phyloP scores from a whole-genome alignment of 78 protist genomes.

The Chrysochromulina parva region DNA sequence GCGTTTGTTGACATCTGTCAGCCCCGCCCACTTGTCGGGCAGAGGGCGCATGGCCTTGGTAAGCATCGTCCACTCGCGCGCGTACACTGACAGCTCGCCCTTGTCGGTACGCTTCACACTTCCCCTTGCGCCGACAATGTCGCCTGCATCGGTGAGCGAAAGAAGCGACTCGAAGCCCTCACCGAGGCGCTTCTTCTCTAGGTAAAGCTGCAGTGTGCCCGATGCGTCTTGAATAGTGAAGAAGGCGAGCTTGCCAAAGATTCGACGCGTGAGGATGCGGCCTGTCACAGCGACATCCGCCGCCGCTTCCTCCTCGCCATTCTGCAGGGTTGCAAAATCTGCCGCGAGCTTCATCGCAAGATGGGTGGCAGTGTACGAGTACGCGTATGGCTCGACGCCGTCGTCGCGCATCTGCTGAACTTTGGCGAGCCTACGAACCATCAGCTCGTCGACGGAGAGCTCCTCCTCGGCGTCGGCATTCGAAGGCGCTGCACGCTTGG shows the following conservation, averaged over 20 bases:
- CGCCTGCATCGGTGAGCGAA: conserved; percentile 12
- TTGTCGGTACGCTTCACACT: conserved; percentile 50
- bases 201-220: conserved; percentile 34
- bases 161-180: neutral
- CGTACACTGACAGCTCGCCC: conserved; percentile 47
- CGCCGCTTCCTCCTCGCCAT: neutral
- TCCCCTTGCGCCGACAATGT: conserved; percentile 63
- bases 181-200: conserved; percentile 23
- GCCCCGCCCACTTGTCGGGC: conserved; percentile 51
- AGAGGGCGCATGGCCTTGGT: conserved; percentile 46
- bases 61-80: neutral
- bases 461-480: neutral
- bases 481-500: neutral
- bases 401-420: neutral
- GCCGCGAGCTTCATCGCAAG: neutral
- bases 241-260: conserved; percentile 51
- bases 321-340: neutral
- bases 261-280: conserved; percentile 32
- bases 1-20: conserved; percentile 55
- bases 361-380: neutral
- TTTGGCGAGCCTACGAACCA: neutral
- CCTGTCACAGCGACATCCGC: conserved; percentile 26
- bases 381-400: neutral
- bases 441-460: neutral
- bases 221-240: conserved; percentile 1